Conservation (phyloP, 352 stramenopile genomes). For the Phytophthora tubulina region DNA sequence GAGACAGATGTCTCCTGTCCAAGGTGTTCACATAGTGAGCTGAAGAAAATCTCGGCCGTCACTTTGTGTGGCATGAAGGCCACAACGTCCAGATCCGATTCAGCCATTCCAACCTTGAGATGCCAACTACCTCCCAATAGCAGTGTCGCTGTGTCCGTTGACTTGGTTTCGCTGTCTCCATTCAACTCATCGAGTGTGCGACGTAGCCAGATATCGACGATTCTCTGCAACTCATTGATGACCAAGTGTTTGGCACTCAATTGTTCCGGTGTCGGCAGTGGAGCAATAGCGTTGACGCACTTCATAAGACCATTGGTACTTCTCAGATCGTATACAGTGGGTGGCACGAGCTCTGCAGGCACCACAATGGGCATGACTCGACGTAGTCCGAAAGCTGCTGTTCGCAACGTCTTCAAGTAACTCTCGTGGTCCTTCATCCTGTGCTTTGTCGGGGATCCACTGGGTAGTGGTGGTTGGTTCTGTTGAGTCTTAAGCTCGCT, state of each 20-base stretch:
- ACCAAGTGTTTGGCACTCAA: conserved; percentile 79
- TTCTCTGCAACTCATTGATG: conserved; percentile 78
- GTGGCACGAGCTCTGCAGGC: conserved; percentile 60
- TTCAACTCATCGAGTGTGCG: conserved; percentile 53
- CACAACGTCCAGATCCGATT: conserved; percentile 87
- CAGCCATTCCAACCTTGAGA: conserved; percentile 75
- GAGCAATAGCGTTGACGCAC: conserved; percentile 74
- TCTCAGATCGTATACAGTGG: conserved; percentile 81
- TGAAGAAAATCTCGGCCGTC: conserved; percentile 75
- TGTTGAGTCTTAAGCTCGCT: conserved; percentile 22
- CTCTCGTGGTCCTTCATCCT: conserved; percentile 26
- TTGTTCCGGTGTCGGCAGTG: conserved; percentile 63
- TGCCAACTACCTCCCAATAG: conserved; percentile 85
- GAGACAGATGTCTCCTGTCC: conserved; percentile 43
- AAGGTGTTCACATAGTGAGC: conserved; percentile 68
- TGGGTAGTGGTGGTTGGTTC: conserved; percentile 19
- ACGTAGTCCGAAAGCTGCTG: conserved; percentile 21
- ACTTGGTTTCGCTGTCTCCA: conserved; percentile 15
- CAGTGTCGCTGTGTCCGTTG: conserved; percentile 61
- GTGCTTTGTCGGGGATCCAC: conserved; percentile 11
- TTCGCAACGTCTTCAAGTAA: conserved; percentile 17
- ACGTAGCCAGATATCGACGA: conserved; percentile 78
- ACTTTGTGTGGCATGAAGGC: conserved; percentile 73
- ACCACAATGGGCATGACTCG: conserved; percentile 67
- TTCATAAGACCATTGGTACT: conserved; percentile 88